A percentile compares a stretch with the other conserved stretches of the same genome.
Evolutionary conservation across 768 basidiomycete species (phyloP).

Genomic region (Naematelia encephala): DNA sequence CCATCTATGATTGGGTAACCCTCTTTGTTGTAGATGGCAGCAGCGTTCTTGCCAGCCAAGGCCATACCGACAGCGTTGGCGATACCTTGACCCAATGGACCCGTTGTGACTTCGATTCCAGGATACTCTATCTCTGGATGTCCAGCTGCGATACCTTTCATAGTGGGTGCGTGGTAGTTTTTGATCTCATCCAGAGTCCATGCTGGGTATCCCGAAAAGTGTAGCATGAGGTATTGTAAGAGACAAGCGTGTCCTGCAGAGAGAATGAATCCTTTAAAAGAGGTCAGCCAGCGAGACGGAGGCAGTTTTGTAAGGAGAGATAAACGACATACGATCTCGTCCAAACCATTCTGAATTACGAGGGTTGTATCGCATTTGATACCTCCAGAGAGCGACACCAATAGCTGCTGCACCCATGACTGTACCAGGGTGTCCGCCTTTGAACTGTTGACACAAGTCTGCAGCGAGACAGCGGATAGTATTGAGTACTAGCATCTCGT

Average conservation of each 20-base stretch:
- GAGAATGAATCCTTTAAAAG: conserved; percentile 42
- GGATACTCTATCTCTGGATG: conserved; percentile 50
- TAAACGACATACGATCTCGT: conserved; percentile 38
- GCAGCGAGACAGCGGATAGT: conserved; percentile 47
- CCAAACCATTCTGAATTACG: conserved; percentile 49
- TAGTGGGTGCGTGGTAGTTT: conserved; percentile 44
- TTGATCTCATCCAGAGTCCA: conserved; percentile 50
- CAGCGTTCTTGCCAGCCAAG: conserved; percentile 44
- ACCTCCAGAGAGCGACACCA: conserved; percentile 48
- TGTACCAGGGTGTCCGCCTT: conserved; percentile 51
- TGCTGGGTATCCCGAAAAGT: conserved; percentile 47
- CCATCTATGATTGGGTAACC: conserved; percentile 32
- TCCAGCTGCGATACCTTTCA: conserved; percentile 46
- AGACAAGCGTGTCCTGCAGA: conserved; percentile 50
- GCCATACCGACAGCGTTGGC: conserved; percentile 49
- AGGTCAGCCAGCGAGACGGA: too few species aligned
- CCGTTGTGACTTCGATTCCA: conserved; percentile 46
- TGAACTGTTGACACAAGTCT: conserved; percentile 48
- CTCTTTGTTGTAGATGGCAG: conserved; percentile 42
- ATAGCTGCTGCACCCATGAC: conserved; percentile 52
- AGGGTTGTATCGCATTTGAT: conserved; percentile 49
- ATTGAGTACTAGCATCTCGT: conserved; percentile 45
- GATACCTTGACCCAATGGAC: conserved; percentile 49
- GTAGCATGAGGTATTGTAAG: conserved; percentile 48
- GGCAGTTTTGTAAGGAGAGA: too few species aligned